Evolutionary conservation across 106 monocot species (phyloP).

Genomic region (Dioscorea zingiberensis): DNA sequence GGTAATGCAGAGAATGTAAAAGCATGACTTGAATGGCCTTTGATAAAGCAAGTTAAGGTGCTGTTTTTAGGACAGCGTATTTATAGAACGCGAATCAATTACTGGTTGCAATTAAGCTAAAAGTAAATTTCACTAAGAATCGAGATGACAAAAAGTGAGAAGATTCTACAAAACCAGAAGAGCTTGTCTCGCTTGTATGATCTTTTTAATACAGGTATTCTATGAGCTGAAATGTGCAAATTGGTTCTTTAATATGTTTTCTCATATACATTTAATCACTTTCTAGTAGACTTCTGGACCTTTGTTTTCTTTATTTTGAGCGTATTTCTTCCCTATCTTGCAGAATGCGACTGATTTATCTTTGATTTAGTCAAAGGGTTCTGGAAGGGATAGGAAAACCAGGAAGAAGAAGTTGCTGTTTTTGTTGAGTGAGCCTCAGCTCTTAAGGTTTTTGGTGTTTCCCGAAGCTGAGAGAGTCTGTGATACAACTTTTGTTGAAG

Average conservation of each 20-base stretch:
- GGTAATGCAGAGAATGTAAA: conserved; percentile 85
- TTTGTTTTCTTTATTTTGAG: too few relatives aligned
- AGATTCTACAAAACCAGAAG: conserved; percentile 88
- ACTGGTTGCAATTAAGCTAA: conserved; percentile 71
- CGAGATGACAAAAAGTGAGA: conserved; percentile 79
- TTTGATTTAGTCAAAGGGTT: conserved; percentile 96
- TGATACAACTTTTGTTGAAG: neutral
- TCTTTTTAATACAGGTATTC: conserved; percentile 91
- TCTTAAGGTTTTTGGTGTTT: conserved; percentile 74
- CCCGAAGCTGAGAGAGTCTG: conserved; percentile 87
- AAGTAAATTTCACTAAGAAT: conserved; percentile 74
- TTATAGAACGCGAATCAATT: conserved; percentile 88
- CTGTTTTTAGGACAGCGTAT: conserved; percentile 87
- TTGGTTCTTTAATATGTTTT: too few relatives aligned
- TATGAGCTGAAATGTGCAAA: neutral
- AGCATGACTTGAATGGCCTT: conserved; percentile 97
- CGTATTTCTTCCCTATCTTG: conserved; percentile 1
- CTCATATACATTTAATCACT: too few relatives aligned
- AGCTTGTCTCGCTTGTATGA: conserved; percentile 95
- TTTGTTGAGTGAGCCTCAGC: conserved; percentile 70
- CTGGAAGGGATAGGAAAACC: conserved; percentile 75
- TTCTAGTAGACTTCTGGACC: too few relatives aligned
- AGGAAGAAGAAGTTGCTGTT: conserved; percentile 70
- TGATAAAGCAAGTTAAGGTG: conserved; percentile 97
- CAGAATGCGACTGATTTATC: conserved; percentile 91